phyloP scores from a whole-genome alignment of 108 stramenopile genomes.

The Skeletonema tropicum region DNA sequence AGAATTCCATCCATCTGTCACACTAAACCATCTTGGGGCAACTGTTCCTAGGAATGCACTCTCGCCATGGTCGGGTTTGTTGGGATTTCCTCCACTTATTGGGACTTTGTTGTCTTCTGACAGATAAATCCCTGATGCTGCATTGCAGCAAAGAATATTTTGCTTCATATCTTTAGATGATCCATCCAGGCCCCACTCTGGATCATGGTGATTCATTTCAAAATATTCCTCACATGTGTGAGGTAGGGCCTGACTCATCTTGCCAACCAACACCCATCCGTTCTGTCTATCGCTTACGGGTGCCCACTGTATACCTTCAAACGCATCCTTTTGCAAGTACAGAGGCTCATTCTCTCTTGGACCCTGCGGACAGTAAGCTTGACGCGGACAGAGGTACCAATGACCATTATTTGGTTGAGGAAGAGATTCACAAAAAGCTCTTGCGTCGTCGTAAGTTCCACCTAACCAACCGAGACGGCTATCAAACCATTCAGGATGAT shows the following conservation, averaged over 20 bases:
- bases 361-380: conserved; percentile 35
- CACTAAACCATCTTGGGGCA: conserved; percentile 4
- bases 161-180: conserved; percentile 28
- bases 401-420: conserved; percentile 5
- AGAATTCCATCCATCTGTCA: not conserved
- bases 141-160: conserved; percentile 42
- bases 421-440: conserved; percentile 42
- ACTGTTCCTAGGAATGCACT: not conserved
- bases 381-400: conserved; percentile 12
- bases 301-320: conserved; percentile 46
- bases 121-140: not conserved
- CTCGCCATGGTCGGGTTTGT: not conserved
- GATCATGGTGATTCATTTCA: conserved; percentile 30
- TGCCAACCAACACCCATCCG: conserved; percentile 52
- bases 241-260: conserved; percentile 19
- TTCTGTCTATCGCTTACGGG: conserved; percentile 27
- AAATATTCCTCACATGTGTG: conserved; percentile 34
- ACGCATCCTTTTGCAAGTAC: conserved; percentile 38
- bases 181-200: conserved; percentile 46
- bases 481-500: conserved; percentile 39
- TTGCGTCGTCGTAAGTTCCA: conserved; percentile 28
- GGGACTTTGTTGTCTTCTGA: not conserved
- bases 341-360: conserved; percentile 11
- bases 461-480: conserved; percentile 40
- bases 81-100: not conserved